A percentile compares a stretch with the other conserved stretches of the same genome.
phyloP scores from a whole-genome alignment of 2,329 filamentous ascomycete genomes.

The Sporothrix phasma region DNA sequence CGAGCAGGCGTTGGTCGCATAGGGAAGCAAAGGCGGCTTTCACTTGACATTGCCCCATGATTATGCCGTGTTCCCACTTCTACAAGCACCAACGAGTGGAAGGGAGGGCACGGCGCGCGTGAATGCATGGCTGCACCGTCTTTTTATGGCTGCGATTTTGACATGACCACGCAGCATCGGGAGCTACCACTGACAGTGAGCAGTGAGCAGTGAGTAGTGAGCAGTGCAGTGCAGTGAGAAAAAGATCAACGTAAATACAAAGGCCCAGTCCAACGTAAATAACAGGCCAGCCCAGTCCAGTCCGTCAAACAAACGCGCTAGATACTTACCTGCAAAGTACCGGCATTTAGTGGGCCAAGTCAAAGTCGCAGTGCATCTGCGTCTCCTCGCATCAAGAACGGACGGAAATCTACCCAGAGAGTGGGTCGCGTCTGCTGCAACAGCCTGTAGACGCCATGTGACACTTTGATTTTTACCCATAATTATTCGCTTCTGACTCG shows the following conservation, averaged over 20 bases:
- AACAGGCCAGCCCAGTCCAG: background rate
- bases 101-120: background rate
- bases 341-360: slow-evolving; percentile 12
- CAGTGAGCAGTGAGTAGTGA: too few relatives aligned
- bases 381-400: background rate
- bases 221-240: too few relatives aligned
- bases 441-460: slow-evolving; percentile 14
- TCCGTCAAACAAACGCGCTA: background rate
- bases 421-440: slow-evolving; percentile 9
- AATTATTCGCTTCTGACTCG: too few relatives aligned
- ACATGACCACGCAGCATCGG: background rate
- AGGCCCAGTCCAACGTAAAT: background rate
- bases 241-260: too few relatives aligned
- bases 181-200: too few relatives aligned
- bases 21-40: too few relatives aligned
- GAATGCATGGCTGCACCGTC: background rate
- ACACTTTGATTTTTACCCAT: slow-evolving; percentile 8
- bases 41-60: too few relatives aligned
- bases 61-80: too few relatives aligned
- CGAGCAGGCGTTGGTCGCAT: background rate
- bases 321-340: slow-evolving; percentile 14
- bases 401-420: background rate
- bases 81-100: too few relatives aligned
- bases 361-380: background rate
- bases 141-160: background rate